A percentile compares a stretch with the other conserved stretches of the same genome.
Evolutionary conservation across 2,329 filamentous ascomycete genomes (phyloP).

Genomic region (Septoria petroselini): DNA sequence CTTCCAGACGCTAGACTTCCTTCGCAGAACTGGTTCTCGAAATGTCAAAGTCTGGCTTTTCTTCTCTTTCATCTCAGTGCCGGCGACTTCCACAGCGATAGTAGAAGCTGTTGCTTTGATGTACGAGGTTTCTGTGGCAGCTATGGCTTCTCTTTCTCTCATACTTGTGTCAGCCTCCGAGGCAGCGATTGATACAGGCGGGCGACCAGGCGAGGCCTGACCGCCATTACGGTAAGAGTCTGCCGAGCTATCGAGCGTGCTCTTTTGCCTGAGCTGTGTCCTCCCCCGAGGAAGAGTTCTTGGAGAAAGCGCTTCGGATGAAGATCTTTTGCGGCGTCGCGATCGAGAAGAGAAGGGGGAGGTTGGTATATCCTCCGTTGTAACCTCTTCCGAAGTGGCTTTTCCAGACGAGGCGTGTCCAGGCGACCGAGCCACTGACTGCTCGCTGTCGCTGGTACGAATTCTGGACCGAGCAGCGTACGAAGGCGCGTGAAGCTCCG

Average conservation of each 20-base stretch:
- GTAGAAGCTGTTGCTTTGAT: not conserved
- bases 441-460: slow-evolving; percentile 13
- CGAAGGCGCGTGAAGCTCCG: slow-evolving; percentile 19
- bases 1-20: slow-evolving; percentile 17
- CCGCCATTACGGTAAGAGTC: not conserved
- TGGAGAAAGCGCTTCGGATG: slow-evolving; percentile 26
- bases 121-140: too few relatives aligned
- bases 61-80: not conserved
- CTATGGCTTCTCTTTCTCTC: too few relatives aligned
- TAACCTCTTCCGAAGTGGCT: not conserved
- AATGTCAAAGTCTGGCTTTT: not conserved
- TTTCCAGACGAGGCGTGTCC: slow-evolving; percentile 3
- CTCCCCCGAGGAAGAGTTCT: slow-evolving; percentile 7
- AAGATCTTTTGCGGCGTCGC: slow-evolving; percentile 21
- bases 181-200: too few relatives aligned
- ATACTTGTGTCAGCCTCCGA: too few relatives aligned
- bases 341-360: not conserved
- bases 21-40: slow-evolving; percentile 4
- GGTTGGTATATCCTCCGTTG: not conserved
- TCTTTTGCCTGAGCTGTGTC: not conserved
- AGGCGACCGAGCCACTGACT: slow-evolving; percentile 11
- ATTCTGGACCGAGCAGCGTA: slow-evolving; percentile 20
- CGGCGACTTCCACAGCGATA: not conserved
- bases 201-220: too few relatives aligned
- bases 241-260: not conserved